phyloP scores from a whole-genome alignment of 768 basidiomycete species.

The Tephrocybe sp. region DNA sequence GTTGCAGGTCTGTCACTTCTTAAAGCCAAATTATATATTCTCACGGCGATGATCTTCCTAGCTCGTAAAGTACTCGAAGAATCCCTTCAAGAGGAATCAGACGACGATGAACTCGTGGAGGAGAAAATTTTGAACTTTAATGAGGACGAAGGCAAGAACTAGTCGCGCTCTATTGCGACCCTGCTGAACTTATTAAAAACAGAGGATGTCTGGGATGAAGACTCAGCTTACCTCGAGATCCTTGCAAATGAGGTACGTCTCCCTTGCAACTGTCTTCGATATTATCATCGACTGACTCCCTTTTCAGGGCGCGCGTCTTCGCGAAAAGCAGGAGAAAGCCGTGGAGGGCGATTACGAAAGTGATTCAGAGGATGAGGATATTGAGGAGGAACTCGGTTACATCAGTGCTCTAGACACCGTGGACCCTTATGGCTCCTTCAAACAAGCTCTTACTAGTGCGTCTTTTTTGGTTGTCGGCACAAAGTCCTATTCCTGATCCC shows the following conservation, averaged over 20 bases:
- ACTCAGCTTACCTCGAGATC: slow-evolving; percentile 86
- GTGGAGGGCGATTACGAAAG: slow-evolving; percentile 51
- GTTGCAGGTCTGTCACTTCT: slow-evolving; percentile 52
- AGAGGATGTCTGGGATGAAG: slow-evolving; percentile 92
- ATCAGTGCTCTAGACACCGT: slow-evolving; percentile 82
- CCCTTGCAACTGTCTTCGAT: no score
- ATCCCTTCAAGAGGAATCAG: slow-evolving; percentile 36
- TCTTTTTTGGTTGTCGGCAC: slow-evolving; percentile 9
- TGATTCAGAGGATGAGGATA: slow-evolving; percentile 55
- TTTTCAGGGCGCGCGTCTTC: slow-evolving; percentile 67
- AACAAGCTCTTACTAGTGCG: slow-evolving; percentile 74
- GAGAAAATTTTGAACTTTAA: slow-evolving; percentile 61
- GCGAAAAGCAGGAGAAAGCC: slow-evolving; percentile 56
- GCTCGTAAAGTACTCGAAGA: slow-evolving; percentile 67
- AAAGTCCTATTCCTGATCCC: not conserved
- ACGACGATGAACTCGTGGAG: slow-evolving; percentile 48
- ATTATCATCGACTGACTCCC: no score
- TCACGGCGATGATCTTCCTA: slow-evolving; percentile 22
- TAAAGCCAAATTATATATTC: not conserved
- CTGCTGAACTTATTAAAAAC: slow-evolving; percentile 10
- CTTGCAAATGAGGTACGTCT: slow-evolving; percentile 73
- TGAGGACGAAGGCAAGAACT: slow-evolving; percentile 58
- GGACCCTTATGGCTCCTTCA: slow-evolving; percentile 78
- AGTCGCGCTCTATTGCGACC: not conserved
- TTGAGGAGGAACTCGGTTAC: slow-evolving; percentile 84